phyloP scores from a whole-genome alignment of 495 filamentous ascomycete species.

The Aspergillus affinis region DNA sequence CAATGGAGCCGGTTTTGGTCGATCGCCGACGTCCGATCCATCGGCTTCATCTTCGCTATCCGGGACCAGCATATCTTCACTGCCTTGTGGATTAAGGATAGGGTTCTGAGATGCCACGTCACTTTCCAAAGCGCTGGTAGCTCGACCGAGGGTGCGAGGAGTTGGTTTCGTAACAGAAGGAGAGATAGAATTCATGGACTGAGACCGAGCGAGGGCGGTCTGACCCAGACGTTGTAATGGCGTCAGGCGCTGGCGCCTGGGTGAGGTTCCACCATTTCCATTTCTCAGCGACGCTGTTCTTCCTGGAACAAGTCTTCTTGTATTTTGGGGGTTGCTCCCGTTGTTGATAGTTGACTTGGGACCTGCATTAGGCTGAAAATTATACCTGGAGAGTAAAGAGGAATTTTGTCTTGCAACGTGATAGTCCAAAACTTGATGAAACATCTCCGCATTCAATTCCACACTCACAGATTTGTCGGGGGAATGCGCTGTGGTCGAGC shows the following conservation, averaged over 20 bases:
- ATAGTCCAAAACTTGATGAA: constrained; percentile 35
- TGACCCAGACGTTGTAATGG: constrained; percentile 50
- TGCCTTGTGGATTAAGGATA: constrained; percentile 47
- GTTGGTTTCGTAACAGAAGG: constrained; percentile 13
- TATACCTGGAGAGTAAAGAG: constrained; percentile 34
- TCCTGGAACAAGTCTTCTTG: constrained; percentile 1
- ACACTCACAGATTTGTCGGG: constrained; percentile 13
- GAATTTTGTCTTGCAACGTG: constrained; percentile 42
- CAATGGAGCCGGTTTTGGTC: constrained; percentile 25
- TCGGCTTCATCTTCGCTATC: constrained; percentile 60
- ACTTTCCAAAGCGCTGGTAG: neutral
- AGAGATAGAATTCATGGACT: constrained; percentile 32
- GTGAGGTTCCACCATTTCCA: constrained; percentile 16
- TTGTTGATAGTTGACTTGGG: constrained; percentile 1
- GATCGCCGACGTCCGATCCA: constrained; percentile 19
- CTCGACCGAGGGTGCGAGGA: neutral
- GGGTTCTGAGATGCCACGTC: neutral
- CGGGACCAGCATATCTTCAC: constrained; percentile 74
- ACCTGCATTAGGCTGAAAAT: constrained; percentile 23
- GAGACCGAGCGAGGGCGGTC: constrained; percentile 45
- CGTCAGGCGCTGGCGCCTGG: constrained; percentile 36
- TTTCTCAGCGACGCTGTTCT: neutral
- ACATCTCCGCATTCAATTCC: constrained; percentile 25
- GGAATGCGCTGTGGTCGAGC: neutral
- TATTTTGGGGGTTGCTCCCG: neutral